Conservation (phyloP, 2,329 filamentous ascomycete genomes). For the Neofusicoccum sp. region DNA sequence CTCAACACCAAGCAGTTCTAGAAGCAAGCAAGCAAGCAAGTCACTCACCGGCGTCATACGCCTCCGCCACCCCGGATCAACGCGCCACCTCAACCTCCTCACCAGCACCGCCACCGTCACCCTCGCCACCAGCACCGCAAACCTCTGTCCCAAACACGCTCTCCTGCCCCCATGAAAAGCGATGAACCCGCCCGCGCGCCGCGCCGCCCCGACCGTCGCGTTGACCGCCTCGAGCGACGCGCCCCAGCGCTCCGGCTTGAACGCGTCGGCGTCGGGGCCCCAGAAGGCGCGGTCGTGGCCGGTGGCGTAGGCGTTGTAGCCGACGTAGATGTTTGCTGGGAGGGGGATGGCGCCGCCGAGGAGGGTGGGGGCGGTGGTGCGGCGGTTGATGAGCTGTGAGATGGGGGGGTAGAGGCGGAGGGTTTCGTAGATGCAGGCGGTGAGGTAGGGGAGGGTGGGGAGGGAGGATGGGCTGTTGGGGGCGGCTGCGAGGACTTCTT, state of each 20-base stretch:
- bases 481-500: slow-evolving; percentile 16
- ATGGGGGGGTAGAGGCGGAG: slow-evolving; percentile 55
- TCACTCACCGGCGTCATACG: slow-evolving; percentile 39
- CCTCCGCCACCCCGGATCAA: slow-evolving; percentile 37
- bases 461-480: background rate
- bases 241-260: slow-evolving; percentile 47
- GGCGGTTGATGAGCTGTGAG: slow-evolving; percentile 52
- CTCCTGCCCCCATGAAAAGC: slow-evolving; percentile 47
- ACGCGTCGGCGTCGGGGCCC: slow-evolving; percentile 36
- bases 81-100: slow-evolving; percentile 31
- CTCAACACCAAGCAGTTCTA: background rate
- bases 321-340: slow-evolving; percentile 30
- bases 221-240: slow-evolving; percentile 38
- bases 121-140: slow-evolving; percentile 43
- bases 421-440: slow-evolving; percentile 49
- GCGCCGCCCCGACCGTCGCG: slow-evolving; percentile 38
- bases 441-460: slow-evolving; percentile 44
- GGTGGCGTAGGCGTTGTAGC: slow-evolving; percentile 34
- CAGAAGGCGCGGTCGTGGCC: slow-evolving; percentile 33
- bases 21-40: background rate
- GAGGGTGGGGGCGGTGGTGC: slow-evolving; percentile 34
- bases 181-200: slow-evolving; percentile 44
- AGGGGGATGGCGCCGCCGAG: slow-evolving; percentile 29
- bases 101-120: slow-evolving; percentile 39
- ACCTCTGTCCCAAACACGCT: slow-evolving; percentile 46